Evolutionary conservation across 2,329 filamentous ascomycete genomes (phyloP), one percentile per base, ranked within the genome.

Genomic region (Curvularia eragrostidis): DNA sequence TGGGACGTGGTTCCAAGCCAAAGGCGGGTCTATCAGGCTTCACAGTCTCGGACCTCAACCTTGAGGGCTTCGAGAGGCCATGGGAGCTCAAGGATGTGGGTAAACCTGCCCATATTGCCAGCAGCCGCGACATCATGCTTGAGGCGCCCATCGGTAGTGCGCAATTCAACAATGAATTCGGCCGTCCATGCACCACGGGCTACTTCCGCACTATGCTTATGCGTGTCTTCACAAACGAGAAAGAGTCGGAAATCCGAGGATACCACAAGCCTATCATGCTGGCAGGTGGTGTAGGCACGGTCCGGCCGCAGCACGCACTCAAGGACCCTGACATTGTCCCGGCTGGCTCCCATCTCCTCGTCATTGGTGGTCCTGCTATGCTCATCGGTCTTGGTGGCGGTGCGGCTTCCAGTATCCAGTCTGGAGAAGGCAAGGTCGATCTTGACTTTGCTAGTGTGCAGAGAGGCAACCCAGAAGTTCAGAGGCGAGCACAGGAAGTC

Each of bases 181-280:
- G 95, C 24, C 87, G 95, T 36, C 94, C 95, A 34, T 93, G 89
- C 72, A 89, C 96, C 12, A 86, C 89, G 2, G 95, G 95, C 21
- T 94, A 93, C 73, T 99, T 99, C 83, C 85, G 94, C 59, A 99
- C 95, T 0, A 84, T 99, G 36, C 86, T 96, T 28, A 90, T 89
- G 42, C 84, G 87, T 56, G 83, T 90, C 28, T 82, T 85, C 24
- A 77, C 84, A n/a, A 83, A 82, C 43, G 82, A 86, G 54, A 85
- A 85, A 39, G 81, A 84, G 59, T 83, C 83, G 19, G 92, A 96
- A 66, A 85, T 91, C 71, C 86, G 94, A 66, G 95, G 95, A 23
- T 99, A 96, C 75, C 95, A 98, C 79, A 99, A 99, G 81, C 95
- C 95, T 9, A 97, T 97, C 76, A 96, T 97, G 91, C 92, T 99